Conservation (phyloP, 116 monocot genomes). For the Phalaenopsis hybrid region DNA sequence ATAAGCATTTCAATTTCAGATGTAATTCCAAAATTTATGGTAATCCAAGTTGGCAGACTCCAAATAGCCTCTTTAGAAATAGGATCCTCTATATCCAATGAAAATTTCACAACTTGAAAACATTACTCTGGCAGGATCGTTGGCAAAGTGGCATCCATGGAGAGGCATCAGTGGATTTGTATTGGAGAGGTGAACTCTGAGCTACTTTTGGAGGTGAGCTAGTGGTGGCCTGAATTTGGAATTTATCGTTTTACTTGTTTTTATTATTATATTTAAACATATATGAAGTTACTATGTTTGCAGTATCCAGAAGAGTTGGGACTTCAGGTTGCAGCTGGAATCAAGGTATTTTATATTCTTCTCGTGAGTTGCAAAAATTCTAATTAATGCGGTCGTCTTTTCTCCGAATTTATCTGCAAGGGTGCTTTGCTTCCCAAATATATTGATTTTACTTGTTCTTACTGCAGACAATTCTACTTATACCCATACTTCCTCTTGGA, state of each 20-base stretch:
- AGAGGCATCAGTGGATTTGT: constrained; percentile 59
- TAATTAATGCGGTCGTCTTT: neutral
- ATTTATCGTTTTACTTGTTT: constrained; percentile 1
- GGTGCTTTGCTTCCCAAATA: neutral
- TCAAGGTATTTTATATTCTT: constrained; percentile 51
- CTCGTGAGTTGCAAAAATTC: neutral
- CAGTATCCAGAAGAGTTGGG: constrained; percentile 66
- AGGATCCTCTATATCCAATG: neutral
- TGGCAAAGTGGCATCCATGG: constrained; percentile 48
- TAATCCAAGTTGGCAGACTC: neutral
- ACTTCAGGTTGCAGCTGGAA: constrained; percentile 58
- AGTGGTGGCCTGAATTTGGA: neutral
- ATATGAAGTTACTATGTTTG: constrained; percentile 1
- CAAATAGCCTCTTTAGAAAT: neutral
- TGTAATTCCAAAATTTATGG: neutral
- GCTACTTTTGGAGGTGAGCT: constrained; percentile 31
- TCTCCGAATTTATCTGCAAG: neutral
- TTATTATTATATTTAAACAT: neutral
- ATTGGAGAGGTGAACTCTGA: constrained; percentile 20
- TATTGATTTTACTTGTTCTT: neutral
- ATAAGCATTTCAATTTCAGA: neutral
- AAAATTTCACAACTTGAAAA: neutral
- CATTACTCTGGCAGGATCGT: constrained; percentile 45
- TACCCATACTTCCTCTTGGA: constrained; percentile 54
- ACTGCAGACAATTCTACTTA: constrained; percentile 75